Conservation (phyloP, 768 basidiomycete species). For the Amanita thiersii region DNA sequence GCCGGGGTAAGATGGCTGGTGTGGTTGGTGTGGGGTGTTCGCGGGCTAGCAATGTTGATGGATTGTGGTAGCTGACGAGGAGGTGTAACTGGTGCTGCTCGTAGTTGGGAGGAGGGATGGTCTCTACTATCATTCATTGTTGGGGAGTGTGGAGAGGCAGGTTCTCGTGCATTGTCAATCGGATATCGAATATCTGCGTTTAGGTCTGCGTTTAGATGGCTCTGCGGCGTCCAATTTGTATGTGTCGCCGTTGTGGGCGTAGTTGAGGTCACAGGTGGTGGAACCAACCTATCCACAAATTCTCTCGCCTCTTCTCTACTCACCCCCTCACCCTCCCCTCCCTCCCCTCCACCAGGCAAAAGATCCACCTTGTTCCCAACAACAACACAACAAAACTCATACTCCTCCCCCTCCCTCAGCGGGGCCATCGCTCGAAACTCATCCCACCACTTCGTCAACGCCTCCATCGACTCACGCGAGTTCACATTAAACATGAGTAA, state of each 20-base stretch:
- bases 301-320: slow-evolving; percentile 32
- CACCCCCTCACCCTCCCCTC: slow-evolving; percentile 14
- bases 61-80: slow-evolving; percentile 10
- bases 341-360: slow-evolving; percentile 14
- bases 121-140: no score
- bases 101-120: no score
- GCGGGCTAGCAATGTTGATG: slow-evolving; percentile 24
- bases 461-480: slow-evolving; percentile 46
- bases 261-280: not conserved
- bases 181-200: no score
- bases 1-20: slow-evolving; percentile 2
- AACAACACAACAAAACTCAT: slow-evolving; percentile 63
- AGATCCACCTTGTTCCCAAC: slow-evolving; percentile 79
- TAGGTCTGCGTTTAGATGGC: no score
- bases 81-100: no score
- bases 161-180: no score
- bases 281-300: slow-evolving; percentile 35
- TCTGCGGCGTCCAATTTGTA: no score
- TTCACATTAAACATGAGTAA: slow-evolving; percentile 80
- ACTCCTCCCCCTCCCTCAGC: slow-evolving; percentile 51
- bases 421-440: slow-evolving; percentile 68
- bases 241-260: no score
- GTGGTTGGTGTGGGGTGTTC: slow-evolving; percentile 1
- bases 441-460: slow-evolving; percentile 68
- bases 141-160: no score